These are phyloP conservation scores for Suhomyces canberraensis DNA, from an alignment of 805 yeast genomes.

Conservation along the genomic window DNA sequence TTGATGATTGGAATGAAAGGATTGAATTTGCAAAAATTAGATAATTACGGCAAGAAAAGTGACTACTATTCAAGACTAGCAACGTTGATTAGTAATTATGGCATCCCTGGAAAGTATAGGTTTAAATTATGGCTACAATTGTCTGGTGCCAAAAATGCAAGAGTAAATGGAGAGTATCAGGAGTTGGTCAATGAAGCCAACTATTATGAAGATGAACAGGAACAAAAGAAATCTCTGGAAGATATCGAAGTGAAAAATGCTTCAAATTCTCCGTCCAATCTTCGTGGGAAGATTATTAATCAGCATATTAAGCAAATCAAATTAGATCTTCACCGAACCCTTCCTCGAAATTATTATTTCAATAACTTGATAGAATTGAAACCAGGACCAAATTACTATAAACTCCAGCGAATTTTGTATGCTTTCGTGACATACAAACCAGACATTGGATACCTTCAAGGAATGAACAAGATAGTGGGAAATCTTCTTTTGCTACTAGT, in stretches of 20 bases:
- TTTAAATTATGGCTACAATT: constrained; percentile 52
- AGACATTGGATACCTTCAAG: constrained; percentile 55
- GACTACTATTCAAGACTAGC: constrained; percentile 11
- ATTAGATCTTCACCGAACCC: constrained; percentile 52
- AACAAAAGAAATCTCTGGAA: neutral
- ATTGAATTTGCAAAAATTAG: constrained; percentile 23
- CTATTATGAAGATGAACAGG: neutral
- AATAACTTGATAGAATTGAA: constrained; percentile 32
- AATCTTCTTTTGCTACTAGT: constrained; percentile 34
- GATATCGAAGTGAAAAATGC: neutral
- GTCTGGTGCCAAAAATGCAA: constrained; percentile 45
- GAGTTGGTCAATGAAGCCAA: constrained; percentile 20
- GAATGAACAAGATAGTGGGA: constrained; percentile 60
- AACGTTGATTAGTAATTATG: constrained; percentile 36
- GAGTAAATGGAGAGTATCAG: constrained; percentile 47
- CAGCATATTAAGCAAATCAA: constrained; percentile 46
- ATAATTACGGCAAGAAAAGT: constrained; percentile 6
- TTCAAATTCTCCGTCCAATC: neutral
- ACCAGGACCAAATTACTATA: constrained; percentile 53
- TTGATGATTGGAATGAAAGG: constrained; percentile 42
- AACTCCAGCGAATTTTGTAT: constrained; percentile 44
- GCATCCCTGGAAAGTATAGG: constrained; percentile 49
- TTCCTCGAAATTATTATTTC: constrained; percentile 53
- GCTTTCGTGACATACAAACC: constrained; percentile 49
- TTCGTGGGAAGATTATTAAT: constrained; percentile 5